Conservation (phyloP, 2,329 filamentous ascomycete species). For the Fusarium sp. region DNA sequence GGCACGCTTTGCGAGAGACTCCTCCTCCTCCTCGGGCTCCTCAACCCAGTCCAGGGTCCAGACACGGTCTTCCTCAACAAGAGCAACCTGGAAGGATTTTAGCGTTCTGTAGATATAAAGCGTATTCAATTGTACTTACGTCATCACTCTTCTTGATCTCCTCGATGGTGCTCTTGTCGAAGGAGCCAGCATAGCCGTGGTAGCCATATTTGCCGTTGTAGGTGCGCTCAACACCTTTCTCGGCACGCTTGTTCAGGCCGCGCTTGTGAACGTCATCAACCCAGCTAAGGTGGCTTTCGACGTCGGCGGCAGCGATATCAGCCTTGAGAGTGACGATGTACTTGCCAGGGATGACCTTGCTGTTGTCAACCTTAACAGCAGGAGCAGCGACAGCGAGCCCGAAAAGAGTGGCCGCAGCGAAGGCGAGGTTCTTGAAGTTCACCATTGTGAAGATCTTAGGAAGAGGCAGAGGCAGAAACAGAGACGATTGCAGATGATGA, state of each 20-base stretch:
- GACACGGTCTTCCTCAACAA: slow-evolving; percentile 51
- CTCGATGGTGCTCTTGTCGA: slow-evolving; percentile 59
- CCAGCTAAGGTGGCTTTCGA: slow-evolving; percentile 64
- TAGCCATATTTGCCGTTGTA: slow-evolving; percentile 53
- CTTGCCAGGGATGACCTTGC: slow-evolving; percentile 56
- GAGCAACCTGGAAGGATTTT: slow-evolving; percentile 46
- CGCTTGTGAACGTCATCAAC: slow-evolving; percentile 69
- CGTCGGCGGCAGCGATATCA: slow-evolving; percentile 60
- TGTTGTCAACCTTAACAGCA: slow-evolving; percentile 35
- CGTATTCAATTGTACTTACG: slow-evolving; percentile 51
- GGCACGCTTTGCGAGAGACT: slow-evolving; percentile 44
- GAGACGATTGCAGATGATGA: slow-evolving; percentile 20
- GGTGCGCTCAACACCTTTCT: slow-evolving; percentile 54
- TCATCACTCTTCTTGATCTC: slow-evolving; percentile 60
- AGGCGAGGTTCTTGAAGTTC: slow-evolving; percentile 49
- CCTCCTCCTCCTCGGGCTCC: slow-evolving; percentile 17
- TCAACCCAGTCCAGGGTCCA: slow-evolving; percentile 51
- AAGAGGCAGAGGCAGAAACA: slow-evolving; percentile 2
- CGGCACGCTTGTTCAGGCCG: slow-evolving; percentile 64
- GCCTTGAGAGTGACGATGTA: slow-evolving; percentile 76
- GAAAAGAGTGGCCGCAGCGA: slow-evolving; percentile 48
- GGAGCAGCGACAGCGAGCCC: slow-evolving; percentile 44
- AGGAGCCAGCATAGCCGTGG: slow-evolving; percentile 61
- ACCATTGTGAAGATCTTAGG: slow-evolving; percentile 48
- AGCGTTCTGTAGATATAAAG: background rate